Evolutionary conservation across 2,329 filamentous ascomycete genomes (phyloP).

Genomic region (Colletotrichum brevisporum): DNA sequence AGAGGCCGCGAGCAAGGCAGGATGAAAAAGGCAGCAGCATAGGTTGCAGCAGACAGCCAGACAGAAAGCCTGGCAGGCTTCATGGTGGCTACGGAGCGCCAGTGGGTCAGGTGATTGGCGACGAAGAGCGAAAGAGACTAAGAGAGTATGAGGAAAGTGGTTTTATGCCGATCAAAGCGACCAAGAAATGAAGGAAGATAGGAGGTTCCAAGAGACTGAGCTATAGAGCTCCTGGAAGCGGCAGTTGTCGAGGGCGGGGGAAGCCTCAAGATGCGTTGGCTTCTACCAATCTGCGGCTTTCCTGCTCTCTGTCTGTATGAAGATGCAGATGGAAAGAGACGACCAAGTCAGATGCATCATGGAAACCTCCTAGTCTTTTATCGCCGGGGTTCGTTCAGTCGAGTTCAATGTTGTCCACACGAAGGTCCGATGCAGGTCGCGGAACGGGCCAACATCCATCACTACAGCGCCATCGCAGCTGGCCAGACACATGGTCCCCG

Average conservation of each 20-base stretch:
- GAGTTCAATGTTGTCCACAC: neutral
- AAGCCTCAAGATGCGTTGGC: too few species aligned
- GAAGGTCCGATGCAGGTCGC: neutral
- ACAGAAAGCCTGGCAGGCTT: slow-evolving; percentile 10
- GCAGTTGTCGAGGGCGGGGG: too few species aligned
- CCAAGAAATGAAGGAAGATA: too few species aligned
- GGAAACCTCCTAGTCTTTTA: slow-evolving; percentile 27
- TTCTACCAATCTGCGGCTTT: neutral
- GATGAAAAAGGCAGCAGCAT: slow-evolving; percentile 38
- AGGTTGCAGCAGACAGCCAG: slow-evolving; percentile 9
- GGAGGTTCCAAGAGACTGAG: too few species aligned
- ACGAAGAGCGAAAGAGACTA: too few species aligned
- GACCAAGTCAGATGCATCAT: neutral
- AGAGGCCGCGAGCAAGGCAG: slow-evolving; percentile 40
- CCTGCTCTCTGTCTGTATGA: neutral
- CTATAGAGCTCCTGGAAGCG: too few species aligned
- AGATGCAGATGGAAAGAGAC: neutral
- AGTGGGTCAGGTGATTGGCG: too few species aligned
- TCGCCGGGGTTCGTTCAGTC: neutral
- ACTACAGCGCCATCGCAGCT: slow-evolving; percentile 1
- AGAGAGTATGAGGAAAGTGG: too few species aligned
- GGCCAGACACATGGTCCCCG: neutral
- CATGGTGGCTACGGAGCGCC: slow-evolving; percentile 8
- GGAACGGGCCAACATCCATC: slow-evolving; percentile 5
- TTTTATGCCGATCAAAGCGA: too few species aligned